Percentiles rank a stretch among this genome's conserved stretches.
These are phyloP conservation scores for Amphibolis antarctica DNA, from an alignment of 106 monocot species.

Conservation along the genomic window DNA sequence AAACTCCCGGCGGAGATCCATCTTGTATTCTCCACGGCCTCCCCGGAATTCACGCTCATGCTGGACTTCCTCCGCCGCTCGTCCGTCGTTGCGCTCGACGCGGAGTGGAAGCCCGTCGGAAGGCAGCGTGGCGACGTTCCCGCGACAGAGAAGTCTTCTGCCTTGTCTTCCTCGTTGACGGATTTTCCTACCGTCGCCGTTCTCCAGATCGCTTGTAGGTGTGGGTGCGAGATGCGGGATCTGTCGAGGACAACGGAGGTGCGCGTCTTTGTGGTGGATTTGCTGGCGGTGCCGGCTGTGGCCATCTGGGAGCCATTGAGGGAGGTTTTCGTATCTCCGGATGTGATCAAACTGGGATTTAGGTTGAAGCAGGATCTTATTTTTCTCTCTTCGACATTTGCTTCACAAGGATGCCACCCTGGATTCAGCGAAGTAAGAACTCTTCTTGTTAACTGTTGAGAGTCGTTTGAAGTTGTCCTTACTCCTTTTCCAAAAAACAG, in stretches of 20 bases:
- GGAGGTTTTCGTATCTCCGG: constrained; percentile 50
- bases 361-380: constrained; percentile 85
- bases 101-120: constrained; percentile 1
- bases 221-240: not conserved
- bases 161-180: not conserved
- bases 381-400: constrained; percentile 73
- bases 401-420: constrained; percentile 29
- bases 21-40: not conserved
- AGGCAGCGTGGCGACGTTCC: too few species aligned
- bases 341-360: constrained; percentile 77
- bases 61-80: not conserved
- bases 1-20: not conserved
- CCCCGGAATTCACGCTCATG: not conserved
- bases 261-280: constrained; percentile 73
- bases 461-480: not conserved
- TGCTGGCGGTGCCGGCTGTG: constrained; percentile 38
- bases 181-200: constrained; percentile 63
- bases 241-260: not conserved
- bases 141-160: too few species aligned
- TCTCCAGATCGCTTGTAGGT: constrained; percentile 84
- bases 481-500: not conserved
- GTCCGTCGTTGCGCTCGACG: not conserved
- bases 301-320: constrained; percentile 40
- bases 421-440: constrained; percentile 60
- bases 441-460: not conserved